Percentiles rank a stretch among this genome's conserved stretches.
These are phyloP conservation scores for Fusarium sacchari DNA, from an alignment of 2,329 filamentous ascomycete genomes.

Conservation along the genomic window DNA sequence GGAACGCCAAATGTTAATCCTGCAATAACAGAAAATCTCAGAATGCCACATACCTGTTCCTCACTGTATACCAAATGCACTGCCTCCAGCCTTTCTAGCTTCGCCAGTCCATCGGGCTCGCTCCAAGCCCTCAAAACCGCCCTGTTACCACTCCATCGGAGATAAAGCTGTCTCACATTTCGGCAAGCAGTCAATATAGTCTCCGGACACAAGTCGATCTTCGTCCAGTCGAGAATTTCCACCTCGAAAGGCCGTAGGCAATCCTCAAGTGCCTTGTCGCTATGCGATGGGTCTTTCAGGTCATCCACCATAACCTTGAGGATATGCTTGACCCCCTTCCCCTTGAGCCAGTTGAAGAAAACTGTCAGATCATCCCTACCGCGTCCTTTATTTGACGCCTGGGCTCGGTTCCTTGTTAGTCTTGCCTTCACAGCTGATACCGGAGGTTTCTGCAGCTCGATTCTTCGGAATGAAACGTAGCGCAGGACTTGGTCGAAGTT, in stretches of 20 bases:
- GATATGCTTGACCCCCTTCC: constrained; percentile 4
- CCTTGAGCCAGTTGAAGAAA: constrained; percentile 15
- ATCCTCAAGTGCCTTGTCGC: constrained; percentile 5
- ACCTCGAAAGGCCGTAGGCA: constrained; percentile 1
- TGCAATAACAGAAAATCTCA: too few species aligned
- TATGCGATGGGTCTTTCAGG: background rate
- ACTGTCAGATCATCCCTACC: background rate
- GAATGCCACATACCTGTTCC: background rate
- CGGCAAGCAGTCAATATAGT: background rate
- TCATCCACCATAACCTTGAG: constrained; percentile 13
- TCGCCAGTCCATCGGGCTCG: constrained; percentile 6
- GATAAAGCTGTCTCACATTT: background rate
- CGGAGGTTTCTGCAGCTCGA: background rate
- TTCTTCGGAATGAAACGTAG: background rate
- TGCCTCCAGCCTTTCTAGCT: background rate
- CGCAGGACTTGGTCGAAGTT: background rate
- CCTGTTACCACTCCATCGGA: constrained; percentile 11
- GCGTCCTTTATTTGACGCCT: background rate
- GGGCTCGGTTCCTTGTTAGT: background rate
- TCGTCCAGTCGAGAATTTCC: constrained; percentile 14
- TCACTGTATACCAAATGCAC: background rate
- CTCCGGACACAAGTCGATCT: constrained; percentile 1
- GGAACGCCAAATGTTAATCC: background rate
- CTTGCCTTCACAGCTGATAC: background rate
- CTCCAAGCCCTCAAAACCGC: constrained; percentile 18